phyloP scores from a whole-genome alignment of 2,329 filamentous ascomycete genomes.

The Graphilbum ipis-grandicollis region DNA sequence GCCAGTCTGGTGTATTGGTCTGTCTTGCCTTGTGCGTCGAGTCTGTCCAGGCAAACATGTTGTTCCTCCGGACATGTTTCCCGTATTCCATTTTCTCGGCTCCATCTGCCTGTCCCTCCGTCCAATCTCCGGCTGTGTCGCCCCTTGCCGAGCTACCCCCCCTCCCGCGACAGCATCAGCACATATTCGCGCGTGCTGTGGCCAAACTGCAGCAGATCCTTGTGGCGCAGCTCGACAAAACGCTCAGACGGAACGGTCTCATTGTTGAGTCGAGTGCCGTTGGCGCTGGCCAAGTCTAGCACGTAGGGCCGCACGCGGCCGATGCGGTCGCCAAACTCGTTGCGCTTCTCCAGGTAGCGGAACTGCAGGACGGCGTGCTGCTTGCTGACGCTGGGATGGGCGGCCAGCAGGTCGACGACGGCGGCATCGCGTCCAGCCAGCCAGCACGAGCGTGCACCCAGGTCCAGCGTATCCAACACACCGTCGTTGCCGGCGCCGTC shows the following conservation, averaged over 20 bases:
- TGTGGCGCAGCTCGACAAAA: slow-evolving; percentile 73
- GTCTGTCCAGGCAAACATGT: too few relatives aligned
- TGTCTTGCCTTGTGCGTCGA: too few relatives aligned
- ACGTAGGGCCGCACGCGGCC: slow-evolving; percentile 74
- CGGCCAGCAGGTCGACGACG: slow-evolving; percentile 68
- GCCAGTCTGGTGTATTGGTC: too few relatives aligned
- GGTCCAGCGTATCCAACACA: slow-evolving; percentile 64
- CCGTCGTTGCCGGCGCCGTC: slow-evolving; percentile 49
- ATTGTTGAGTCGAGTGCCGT: slow-evolving; percentile 73
- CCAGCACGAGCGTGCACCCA: slow-evolving; percentile 73
- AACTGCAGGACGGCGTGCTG: slow-evolving; percentile 96
- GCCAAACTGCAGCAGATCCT: slow-evolving; percentile 80
- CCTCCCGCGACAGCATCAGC: slow-evolving; percentile 66
- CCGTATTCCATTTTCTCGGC: neutral
- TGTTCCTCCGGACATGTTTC: too few relatives aligned
- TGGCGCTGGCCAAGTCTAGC: slow-evolving; percentile 84
- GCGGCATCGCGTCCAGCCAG: slow-evolving; percentile 64
- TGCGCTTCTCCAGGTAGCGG: slow-evolving; percentile 62
- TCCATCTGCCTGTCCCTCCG: too few relatives aligned
- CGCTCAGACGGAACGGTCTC: slow-evolving; percentile 55
- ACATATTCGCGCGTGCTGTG: slow-evolving; percentile 86
- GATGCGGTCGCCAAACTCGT: slow-evolving; percentile 72
- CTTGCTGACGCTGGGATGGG: slow-evolving; percentile 86
- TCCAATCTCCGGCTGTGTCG: neutral
- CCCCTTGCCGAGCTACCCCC: slow-evolving; percentile 17